Evolutionary conservation across 106 monocot species (phyloP).

Genomic region (Dendrobium chrysotoxum): DNA sequence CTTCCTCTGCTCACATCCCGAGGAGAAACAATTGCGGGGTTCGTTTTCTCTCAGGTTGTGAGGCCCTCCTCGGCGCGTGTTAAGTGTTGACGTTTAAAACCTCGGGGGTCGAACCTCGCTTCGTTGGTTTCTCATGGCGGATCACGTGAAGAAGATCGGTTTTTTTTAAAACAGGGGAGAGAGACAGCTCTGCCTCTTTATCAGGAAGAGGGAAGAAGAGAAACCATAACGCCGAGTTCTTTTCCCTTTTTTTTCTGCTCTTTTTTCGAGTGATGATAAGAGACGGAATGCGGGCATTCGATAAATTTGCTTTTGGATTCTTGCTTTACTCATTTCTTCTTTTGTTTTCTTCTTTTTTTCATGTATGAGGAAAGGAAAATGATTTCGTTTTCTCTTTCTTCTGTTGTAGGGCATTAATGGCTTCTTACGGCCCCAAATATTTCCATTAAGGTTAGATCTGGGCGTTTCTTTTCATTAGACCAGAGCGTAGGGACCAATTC

Average conservation of each 20-base stretch:
- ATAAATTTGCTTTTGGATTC: conserved; percentile 3
- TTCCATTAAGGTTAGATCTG: no score
- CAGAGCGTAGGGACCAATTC: no score
- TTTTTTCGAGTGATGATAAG: background rate
- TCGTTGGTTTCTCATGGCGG: background rate
- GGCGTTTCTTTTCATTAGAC: no score
- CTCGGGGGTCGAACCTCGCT: no score
- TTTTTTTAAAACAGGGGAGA: background rate
- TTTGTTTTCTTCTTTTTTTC: background rate
- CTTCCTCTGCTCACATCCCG: background rate
- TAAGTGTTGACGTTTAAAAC: no score
- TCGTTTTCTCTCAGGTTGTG: background rate
- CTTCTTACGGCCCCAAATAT: background rate
- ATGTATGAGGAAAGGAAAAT: background rate
- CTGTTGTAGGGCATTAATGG: background rate
- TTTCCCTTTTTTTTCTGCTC: background rate
- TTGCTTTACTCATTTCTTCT: background rate
- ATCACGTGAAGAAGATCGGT: background rate
- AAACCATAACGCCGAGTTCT: background rate
- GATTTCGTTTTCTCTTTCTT: background rate
- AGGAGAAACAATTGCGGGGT: background rate
- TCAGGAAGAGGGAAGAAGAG: background rate
- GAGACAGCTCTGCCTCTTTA: background rate
- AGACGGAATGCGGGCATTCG: background rate
- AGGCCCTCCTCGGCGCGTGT: no score